phyloP scores from a whole-genome alignment of 495 filamentous ascomycete species.

The Emericellopsis terricola region DNA sequence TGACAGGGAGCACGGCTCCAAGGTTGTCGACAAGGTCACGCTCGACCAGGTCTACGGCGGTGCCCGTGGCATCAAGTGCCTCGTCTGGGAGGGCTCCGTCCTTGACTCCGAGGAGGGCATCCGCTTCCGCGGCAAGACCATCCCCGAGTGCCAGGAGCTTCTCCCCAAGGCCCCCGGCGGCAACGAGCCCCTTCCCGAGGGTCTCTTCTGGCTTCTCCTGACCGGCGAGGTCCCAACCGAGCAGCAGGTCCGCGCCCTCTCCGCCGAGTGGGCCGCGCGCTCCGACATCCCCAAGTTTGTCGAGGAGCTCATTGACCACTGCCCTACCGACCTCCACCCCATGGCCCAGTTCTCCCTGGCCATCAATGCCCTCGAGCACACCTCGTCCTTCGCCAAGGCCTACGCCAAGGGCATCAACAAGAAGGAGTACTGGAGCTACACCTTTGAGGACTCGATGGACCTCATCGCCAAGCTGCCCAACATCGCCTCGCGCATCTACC shows the following conservation, averaged over 20 bases:
- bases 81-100: conserved; percentile 98
- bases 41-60: conserved; percentile 98
- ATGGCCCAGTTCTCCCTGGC: conserved; percentile 99
- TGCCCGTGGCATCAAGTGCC: conserved; percentile 94
- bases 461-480: conserved; percentile 98
- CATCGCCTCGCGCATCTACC: conserved; percentile 96
- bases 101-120: conserved; percentile 98
- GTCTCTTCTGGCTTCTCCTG: conserved; percentile 98
- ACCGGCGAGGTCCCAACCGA: conserved; percentile 93
- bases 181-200: conserved; percentile 91
- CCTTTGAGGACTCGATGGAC: conserved; percentile 99
- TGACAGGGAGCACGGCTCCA: conserved; percentile 74
- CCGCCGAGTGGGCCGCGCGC: conserved; percentile 95
- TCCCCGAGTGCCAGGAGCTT: conserved; percentile 93
- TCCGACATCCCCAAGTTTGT: conserved; percentile 91
- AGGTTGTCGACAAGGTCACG: conserved; percentile 92
- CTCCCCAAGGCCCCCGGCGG: conserved; percentile 93
- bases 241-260: conserved; percentile 94
- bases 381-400: conserved; percentile 91
- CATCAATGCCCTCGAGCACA: conserved; percentile 93
- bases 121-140: conserved; percentile 95
- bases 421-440: conserved; percentile 98
- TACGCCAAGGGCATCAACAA: conserved; percentile 98
- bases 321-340: conserved; percentile 93
- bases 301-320: conserved; percentile 98